Evolutionary conservation across 2,329 filamentous ascomycete species (phyloP).

Genomic region (Coniochaeta sp.): DNA sequence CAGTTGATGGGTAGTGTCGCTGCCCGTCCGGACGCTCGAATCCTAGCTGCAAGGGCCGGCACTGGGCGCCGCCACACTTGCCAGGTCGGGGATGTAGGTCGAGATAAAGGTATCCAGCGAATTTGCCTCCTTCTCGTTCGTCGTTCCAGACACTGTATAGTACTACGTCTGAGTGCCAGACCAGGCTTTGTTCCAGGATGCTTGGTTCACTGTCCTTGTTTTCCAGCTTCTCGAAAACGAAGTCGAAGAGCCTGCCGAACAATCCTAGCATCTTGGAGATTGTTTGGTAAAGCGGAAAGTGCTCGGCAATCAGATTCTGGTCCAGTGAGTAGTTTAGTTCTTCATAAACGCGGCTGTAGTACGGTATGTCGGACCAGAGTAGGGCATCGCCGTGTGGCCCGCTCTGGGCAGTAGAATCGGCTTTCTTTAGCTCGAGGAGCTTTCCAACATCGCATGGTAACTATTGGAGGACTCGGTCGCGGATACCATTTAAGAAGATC

Average conservation of each 20-base stretch:
- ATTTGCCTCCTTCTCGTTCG: slow-evolving; percentile 58
- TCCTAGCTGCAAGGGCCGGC: slow-evolving; percentile 73
- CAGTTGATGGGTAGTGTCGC: slow-evolving; percentile 68
- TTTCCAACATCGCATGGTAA: slow-evolving; percentile 64
- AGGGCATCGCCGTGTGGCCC: slow-evolving; percentile 65
- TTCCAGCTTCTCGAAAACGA: slow-evolving; percentile 68
- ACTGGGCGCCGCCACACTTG: slow-evolving; percentile 82
- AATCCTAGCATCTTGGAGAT: slow-evolving; percentile 74
- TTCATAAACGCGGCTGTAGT: slow-evolving; percentile 72
- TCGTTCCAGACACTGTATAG: slow-evolving; percentile 80
- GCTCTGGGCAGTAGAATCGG: slow-evolving; percentile 34
- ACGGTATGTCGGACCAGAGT: slow-evolving; percentile 68
- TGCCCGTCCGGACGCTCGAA: slow-evolving; percentile 60
- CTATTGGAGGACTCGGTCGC: slow-evolving; percentile 50
- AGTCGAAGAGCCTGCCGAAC: slow-evolving; percentile 74
- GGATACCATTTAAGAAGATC: not conserved
- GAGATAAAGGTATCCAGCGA: slow-evolving; percentile 76
- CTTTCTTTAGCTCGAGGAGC: slow-evolving; percentile 67
- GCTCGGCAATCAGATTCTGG: slow-evolving; percentile 72
- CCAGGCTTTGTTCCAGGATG: slow-evolving; percentile 61
- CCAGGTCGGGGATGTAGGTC: slow-evolving; percentile 73
- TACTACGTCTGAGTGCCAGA: slow-evolving; percentile 79
- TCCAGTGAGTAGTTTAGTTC: slow-evolving; percentile 75
- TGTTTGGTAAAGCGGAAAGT: slow-evolving; percentile 70
- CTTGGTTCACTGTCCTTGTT: slow-evolving; percentile 60